Evolutionary conservation across 2,329 filamentous ascomycete species (phyloP), one percentile per base, ranked within the genome.

Genomic region (Microcyclospora pomicola): DNA sequence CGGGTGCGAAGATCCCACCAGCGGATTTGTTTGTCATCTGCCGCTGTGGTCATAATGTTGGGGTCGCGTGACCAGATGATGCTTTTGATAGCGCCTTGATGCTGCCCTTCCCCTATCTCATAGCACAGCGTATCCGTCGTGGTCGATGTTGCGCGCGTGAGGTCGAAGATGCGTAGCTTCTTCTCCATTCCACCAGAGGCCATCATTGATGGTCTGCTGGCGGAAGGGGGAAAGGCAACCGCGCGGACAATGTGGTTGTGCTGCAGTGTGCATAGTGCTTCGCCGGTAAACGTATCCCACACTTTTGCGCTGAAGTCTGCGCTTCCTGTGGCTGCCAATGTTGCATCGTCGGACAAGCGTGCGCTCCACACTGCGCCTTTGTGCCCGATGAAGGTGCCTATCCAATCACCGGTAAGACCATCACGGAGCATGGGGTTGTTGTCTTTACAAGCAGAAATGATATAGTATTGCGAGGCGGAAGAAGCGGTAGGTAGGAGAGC

Each of bases 341-440:
- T 77, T 31, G 86, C 84, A 63, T 96, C 86, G 14, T 83, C 78
- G 37, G 86, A 94, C 28, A 98, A 71, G 51, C 87, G 77, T 38
- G 87, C 84, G 65, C 95, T 87, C 86, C 91, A 98, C 42, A 96
- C 88, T 29, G 91, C 91, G 45, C 91, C 91, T 65, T 98, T 96
- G 68, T 98, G 91, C 31, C 91, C 91, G 53, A 98, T 80, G 59
- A 96, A 96, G 29, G 91, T 96, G 35, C 91, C 91, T 51, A 96
- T 96, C 82, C 87, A 95, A 61, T 95, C 87, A 42, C 91, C 91
- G 34, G 88, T 98, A 44, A 92, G 74, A 45, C 91, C 91, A 65
- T 96, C 85, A 48, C 91, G 83, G 51, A 98, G 80, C 87, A 96
- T 96, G 36, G 91, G 91, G 59, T 96, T 96, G 56, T 88, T 88